Evolutionary conservation across 2,329 filamentous ascomycete genomes (phyloP).

Genomic region (Leptographium radiaticola): DNA sequence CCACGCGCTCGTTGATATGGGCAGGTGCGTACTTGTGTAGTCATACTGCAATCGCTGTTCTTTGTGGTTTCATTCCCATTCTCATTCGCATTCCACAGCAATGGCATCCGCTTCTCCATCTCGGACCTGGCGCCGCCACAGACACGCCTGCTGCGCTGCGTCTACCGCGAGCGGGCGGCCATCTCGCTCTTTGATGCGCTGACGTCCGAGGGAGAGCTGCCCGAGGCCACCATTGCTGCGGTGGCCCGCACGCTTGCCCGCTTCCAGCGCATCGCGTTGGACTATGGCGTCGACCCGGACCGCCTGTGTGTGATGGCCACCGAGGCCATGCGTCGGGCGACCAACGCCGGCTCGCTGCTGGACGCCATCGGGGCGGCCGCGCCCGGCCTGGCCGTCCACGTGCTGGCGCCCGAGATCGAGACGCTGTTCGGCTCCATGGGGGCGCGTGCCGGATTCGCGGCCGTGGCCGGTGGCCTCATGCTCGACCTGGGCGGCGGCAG

Average conservation of each 20-base stretch:
- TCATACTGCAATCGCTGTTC: no score
- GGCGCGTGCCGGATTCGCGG: slow-evolving; percentile 58
- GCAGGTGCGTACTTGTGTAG: slow-evolving; percentile 28
- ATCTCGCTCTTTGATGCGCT: slow-evolving; percentile 82
- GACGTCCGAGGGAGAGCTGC: slow-evolving; percentile 31
- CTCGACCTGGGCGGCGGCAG: slow-evolving; percentile 74
- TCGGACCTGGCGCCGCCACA: slow-evolving; percentile 61
- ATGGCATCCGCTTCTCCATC: slow-evolving; percentile 87
- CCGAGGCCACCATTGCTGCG: slow-evolving; percentile 42
- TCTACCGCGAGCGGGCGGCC: slow-evolving; percentile 64
- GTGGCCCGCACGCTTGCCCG: slow-evolving; percentile 55
- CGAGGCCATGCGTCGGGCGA: slow-evolving; percentile 72
- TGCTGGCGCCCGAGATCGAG: slow-evolving; percentile 70
- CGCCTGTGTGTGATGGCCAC: slow-evolving; percentile 73
- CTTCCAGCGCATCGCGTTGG: slow-evolving; percentile 56
- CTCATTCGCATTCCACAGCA: slow-evolving; percentile 35
- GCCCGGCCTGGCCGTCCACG: slow-evolving; percentile 51
- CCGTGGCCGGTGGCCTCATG: slow-evolving; percentile 56
- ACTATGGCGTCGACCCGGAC: slow-evolving; percentile 50
- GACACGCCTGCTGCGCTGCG: slow-evolving; percentile 58
- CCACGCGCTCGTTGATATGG: slow-evolving; percentile 47
- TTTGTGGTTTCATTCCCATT: slow-evolving; percentile 1
- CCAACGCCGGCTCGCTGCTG: slow-evolving; percentile 59
- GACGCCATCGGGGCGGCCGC: slow-evolving; percentile 47
- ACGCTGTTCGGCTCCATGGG: slow-evolving; percentile 74